A percentile compares a stretch with the other conserved stretches of the same genome.
phyloP scores from a whole-genome alignment of 495 filamentous ascomycete genomes.

The Aspergillus ostianus region DNA sequence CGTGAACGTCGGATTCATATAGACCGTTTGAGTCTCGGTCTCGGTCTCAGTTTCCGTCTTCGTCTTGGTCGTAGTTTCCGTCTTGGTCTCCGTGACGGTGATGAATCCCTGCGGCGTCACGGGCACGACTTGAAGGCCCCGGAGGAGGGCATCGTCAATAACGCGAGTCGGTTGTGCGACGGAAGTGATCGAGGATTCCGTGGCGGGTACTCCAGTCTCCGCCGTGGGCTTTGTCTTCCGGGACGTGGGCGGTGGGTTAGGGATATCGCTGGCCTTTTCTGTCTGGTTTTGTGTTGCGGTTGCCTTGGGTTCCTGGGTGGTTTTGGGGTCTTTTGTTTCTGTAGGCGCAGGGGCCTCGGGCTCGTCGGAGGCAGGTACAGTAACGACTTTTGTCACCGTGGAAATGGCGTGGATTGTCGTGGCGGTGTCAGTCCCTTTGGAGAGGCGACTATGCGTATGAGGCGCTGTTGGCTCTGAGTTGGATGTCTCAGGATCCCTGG shows the following conservation, averaged over 20 bases:
- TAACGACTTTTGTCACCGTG: constrained; percentile 2
- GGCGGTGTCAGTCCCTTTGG: background rate
- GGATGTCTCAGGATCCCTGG: background rate
- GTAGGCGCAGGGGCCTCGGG: background rate
- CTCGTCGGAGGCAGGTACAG: background rate
- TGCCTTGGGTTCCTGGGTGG: background rate
- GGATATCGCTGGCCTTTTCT: background rate
- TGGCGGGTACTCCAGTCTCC: background rate
- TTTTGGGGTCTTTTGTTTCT: background rate
- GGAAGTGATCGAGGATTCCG: too few relatives aligned
- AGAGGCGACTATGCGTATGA: background rate
- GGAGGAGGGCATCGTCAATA: background rate
- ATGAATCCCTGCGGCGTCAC: constrained; percentile 3
- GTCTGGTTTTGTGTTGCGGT: background rate
- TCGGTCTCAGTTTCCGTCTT: constrained; percentile 9
- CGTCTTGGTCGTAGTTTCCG: constrained; percentile 13
- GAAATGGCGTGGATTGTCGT: background rate
- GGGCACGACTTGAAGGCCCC: background rate
- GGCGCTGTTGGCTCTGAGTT: background rate
- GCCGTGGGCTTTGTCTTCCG: background rate
- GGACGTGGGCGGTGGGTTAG: background rate
- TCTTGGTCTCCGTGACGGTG: constrained; percentile 12
- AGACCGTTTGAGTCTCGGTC: background rate
- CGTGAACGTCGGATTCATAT: constrained; percentile 8
- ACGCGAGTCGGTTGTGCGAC: background rate